phyloP scores from a whole-genome alignment of 768 basidiomycete species.

The Leccinum olivaceopallidum region DNA sequence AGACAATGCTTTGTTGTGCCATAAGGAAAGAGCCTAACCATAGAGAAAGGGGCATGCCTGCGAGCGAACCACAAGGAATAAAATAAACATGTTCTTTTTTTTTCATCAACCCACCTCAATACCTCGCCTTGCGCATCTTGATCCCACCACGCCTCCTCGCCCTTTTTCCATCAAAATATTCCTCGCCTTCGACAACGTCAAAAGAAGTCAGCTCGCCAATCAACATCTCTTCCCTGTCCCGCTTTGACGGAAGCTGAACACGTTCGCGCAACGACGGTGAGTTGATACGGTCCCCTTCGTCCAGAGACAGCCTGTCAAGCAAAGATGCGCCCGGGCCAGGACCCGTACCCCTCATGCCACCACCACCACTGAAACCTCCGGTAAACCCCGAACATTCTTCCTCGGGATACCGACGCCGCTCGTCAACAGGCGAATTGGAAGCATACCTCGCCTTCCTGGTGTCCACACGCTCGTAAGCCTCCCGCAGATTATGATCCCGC shows the following conservation, averaged over 20 bases:
- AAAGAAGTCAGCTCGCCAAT: slow-evolving; percentile 10
- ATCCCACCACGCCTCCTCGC: slow-evolving; percentile 23
- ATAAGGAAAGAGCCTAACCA: not conserved
- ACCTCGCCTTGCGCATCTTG: slow-evolving; percentile 24
- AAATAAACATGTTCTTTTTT: not conserved
- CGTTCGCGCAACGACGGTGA: slow-evolving; percentile 37
- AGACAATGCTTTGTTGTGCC: not conserved
- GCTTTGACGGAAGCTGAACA: slow-evolving; percentile 38
- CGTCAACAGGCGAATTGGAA: slow-evolving; percentile 13
- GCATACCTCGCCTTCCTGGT: slow-evolving; percentile 14
- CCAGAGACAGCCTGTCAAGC: slow-evolving; percentile 38
- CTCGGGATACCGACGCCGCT: slow-evolving; percentile 20
- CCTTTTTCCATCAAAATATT: slow-evolving; percentile 25
- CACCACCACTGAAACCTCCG: not conserved
- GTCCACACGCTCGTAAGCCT: slow-evolving; percentile 25
- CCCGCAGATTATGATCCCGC: slow-evolving; percentile 19
- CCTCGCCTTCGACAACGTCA: slow-evolving; percentile 21
- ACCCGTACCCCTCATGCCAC: not conserved
- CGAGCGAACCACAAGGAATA: slow-evolving; percentile 3
- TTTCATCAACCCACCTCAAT: slow-evolving; percentile 1
- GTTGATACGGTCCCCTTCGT: slow-evolving; percentile 13
- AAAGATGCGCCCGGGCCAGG: slow-evolving; percentile 33
- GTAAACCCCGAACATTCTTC: slow-evolving; percentile 5
- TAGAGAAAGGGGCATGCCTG: not conserved
- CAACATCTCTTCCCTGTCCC: slow-evolving; percentile 33